A percentile compares a stretch with the other conserved stretches of the same genome.
These are phyloP conservation scores for Penicillium nordicum DNA, from an alignment of 2,329 filamentous ascomycete genomes.

Conservation along the genomic window DNA sequence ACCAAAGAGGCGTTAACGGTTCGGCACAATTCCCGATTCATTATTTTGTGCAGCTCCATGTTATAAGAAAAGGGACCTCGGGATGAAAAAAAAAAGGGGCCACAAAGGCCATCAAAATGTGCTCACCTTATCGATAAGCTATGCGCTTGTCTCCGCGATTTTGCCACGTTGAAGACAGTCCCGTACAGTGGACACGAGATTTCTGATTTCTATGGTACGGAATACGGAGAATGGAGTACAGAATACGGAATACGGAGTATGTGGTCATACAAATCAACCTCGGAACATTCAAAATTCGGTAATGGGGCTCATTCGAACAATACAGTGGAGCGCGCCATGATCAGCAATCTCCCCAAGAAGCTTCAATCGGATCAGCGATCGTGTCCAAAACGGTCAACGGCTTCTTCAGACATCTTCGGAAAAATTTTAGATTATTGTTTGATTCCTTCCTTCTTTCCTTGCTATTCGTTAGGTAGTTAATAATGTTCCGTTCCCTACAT, in stretches of 20 bases:
- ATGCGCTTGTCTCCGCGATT: constrained; percentile 15
- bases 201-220: background rate
- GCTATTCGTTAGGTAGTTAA: background rate
- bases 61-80: constrained; percentile 1
- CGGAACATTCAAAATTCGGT: too few relatives aligned
- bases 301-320: background rate
- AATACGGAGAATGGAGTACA: background rate
- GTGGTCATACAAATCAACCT: too few relatives aligned
- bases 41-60: constrained; percentile 17
- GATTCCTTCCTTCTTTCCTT: background rate
- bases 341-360: constrained; percentile 17
- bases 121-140: background rate
- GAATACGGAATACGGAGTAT: background rate
- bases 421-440: background rate
- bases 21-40: constrained; percentile 2
- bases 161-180: constrained; percentile 19
- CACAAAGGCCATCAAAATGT: background rate
- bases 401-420: background rate
- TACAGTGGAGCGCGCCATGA: constrained; percentile 18
- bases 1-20: constrained; percentile 11
- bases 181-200: constrained; percentile 4
- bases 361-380: constrained; percentile 16
- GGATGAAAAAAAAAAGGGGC: background rate
- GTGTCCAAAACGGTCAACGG: constrained; percentile 1
- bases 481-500: constrained; percentile 1